These are phyloP conservation scores for Leccinum imitatum DNA, from an alignment of 768 basidiomycete genomes.

Conservation along the genomic window DNA sequence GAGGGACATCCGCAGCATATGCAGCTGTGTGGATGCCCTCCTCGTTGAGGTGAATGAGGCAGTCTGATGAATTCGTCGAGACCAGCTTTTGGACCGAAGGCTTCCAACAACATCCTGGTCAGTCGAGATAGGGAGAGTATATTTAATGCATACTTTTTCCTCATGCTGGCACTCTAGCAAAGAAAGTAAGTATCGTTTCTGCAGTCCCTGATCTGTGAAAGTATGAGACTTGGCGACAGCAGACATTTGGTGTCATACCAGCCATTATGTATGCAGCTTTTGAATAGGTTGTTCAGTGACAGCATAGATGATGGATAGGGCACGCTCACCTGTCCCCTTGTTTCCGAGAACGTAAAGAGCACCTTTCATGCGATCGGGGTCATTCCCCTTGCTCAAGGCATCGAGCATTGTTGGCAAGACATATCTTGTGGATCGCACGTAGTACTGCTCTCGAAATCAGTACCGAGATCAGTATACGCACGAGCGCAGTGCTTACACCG, in stretches of 20 bases:
- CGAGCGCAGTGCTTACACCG: conserved; percentile 44
- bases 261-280: conserved; percentile 67
- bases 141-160: conserved; percentile 59
- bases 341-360: conserved; percentile 80
- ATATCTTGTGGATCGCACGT: conserved; percentile 67
- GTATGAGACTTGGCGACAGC: conserved; percentile 12
- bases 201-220: conserved; percentile 52
- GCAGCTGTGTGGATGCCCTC: conserved; percentile 64
- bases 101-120: conserved; percentile 40
- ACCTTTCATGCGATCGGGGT: conserved; percentile 95
- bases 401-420: conserved; percentile 59
- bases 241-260: conserved; percentile 42
- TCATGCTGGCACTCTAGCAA: conserved; percentile 79
- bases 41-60: conserved; percentile 57
- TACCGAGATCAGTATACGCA: conserved; percentile 10
- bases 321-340: conserved; percentile 59
- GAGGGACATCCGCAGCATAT: conserved; percentile 49
- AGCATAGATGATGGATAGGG: not conserved
- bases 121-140: conserved; percentile 38
- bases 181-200: conserved; percentile 57
- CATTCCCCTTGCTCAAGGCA: conserved; percentile 68
- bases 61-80: conserved; percentile 57
- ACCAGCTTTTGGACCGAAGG: conserved; percentile 24
- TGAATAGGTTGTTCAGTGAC: conserved; percentile 9
- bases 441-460: conserved; percentile 47